These are phyloP conservation scores for Thymus mandschuricus DNA, from an alignment of 257 asterid species.

Conservation along the genomic window DNA sequence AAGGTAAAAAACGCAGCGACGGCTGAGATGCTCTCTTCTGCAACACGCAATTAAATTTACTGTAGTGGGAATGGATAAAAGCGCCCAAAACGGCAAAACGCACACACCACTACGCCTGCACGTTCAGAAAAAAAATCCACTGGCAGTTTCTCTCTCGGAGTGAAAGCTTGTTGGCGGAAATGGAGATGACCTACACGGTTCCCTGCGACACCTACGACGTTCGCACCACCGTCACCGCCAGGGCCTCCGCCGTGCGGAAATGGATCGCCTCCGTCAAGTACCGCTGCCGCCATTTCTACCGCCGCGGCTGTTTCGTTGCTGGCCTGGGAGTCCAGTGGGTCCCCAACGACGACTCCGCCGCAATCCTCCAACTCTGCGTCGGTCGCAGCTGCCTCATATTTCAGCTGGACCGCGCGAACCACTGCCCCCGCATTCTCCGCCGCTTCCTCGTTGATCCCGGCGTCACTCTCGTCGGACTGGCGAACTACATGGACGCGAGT, in stretches of 20 bases:
- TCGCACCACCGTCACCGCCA: constrained; percentile 29
- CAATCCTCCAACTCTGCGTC: constrained; percentile 38
- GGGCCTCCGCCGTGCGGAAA: constrained; percentile 12
- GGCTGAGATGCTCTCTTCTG: not conserved
- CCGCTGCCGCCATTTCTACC: not conserved
- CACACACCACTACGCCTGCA: not conserved
- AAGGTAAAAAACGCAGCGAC: not conserved
- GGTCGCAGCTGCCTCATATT: constrained; percentile 27
- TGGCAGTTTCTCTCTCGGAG: not conserved
- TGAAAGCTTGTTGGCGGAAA: not conserved
- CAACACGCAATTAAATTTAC: constrained; percentile 5
- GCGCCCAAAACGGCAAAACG: not conserved
- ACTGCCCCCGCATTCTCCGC: constrained; percentile 25
- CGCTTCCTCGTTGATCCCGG: constrained; percentile 19
- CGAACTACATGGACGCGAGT: constrained; percentile 24
- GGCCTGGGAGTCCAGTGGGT: constrained; percentile 31
- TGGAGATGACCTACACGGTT: constrained; percentile 1
- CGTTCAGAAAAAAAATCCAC: not conserved
- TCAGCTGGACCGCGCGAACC: constrained; percentile 14
- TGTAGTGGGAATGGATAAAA: not conserved
- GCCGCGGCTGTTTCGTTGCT: constrained; percentile 18
- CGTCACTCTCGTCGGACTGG: constrained; percentile 22
- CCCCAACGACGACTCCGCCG: not conserved
- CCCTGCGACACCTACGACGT: constrained; percentile 12
- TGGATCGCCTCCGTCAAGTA: constrained; percentile 5